These are phyloP conservation scores for Phytophthora megakarya DNA, from an alignment of 352 stramenopile species.

Conservation along the genomic window DNA sequence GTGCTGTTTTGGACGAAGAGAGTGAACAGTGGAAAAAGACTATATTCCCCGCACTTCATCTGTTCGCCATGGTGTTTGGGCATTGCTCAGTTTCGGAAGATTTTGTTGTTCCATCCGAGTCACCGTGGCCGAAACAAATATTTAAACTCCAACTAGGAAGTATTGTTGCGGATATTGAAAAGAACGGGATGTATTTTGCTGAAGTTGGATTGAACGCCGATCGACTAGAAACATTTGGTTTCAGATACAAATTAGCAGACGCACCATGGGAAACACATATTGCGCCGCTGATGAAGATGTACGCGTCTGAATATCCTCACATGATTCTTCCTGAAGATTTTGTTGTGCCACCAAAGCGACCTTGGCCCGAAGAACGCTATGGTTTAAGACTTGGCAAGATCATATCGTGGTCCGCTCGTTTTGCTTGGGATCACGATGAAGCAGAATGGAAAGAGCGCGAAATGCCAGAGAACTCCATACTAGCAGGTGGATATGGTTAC, in stretches of 20 bases:
- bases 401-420: conserved; percentile 32
- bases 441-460: conserved; percentile 20
- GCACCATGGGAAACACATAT: conserved; percentile 23
- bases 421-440: conserved; percentile 19
- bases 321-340: conserved; percentile 38
- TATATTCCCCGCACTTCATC: conserved; percentile 31
- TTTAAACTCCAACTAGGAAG: conserved; percentile 18
- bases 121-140: conserved; percentile 28
- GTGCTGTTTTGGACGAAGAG: conserved; percentile 3
- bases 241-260: conserved; percentile 34
- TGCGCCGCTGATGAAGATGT: conserved; percentile 24
- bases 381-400: conserved; percentile 36
- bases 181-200: conserved; percentile 23
- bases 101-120: conserved; percentile 25
- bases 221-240: conserved; percentile 35
- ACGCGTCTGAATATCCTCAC: conserved; percentile 20
- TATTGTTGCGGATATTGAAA: conserved; percentile 24
- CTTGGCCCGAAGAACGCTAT: conserved; percentile 27
- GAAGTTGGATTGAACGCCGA: conserved; percentile 35
- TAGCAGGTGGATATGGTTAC: conserved; percentile 23
- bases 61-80: conserved; percentile 29
- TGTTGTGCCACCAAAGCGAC: conserved; percentile 19
- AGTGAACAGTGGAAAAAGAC: conserved; percentile 23
- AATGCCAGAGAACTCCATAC: conserved; percentile 15
- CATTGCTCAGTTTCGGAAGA: conserved; percentile 26